Percentiles rank a stretch among this genome's conserved stretches.
Conservation (phyloP, 176 grass and related monocot genomes). For the Chloris gayana region DNA sequence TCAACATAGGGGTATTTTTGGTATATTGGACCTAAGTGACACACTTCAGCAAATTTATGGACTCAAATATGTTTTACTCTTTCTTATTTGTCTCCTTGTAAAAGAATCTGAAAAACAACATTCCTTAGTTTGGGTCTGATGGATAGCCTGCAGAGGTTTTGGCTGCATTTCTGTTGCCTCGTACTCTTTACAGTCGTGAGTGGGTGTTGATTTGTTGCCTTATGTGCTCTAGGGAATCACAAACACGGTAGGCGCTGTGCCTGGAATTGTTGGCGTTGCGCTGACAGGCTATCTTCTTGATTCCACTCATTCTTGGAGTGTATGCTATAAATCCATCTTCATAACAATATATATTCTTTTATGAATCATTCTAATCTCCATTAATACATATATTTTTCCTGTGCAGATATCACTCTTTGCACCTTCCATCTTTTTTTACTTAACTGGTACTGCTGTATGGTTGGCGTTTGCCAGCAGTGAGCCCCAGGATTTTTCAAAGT, state of each 20-base stretch:
- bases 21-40: no score
- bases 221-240: slow-evolving; percentile 75
- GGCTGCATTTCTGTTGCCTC: not conserved
- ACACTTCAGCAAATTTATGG: no score
- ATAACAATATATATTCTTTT: not conserved
- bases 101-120: not conserved
- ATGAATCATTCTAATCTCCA: slow-evolving; percentile 2
- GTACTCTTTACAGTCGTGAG: slow-evolving; percentile 8
- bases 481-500: slow-evolving; percentile 70
- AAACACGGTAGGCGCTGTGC: slow-evolving; percentile 85
- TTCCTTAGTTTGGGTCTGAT: slow-evolving; percentile 3
- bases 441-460: slow-evolving; percentile 87
- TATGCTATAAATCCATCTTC: slow-evolving; percentile 46
- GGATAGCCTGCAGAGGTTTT: not conserved
- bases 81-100: not conserved
- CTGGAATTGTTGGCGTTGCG: slow-evolving; percentile 82
- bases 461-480: slow-evolving; percentile 83
- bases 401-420: slow-evolving; percentile 86
- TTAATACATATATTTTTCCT: not conserved
- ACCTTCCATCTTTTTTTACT: slow-evolving; percentile 97
- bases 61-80: no score
- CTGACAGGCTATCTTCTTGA: slow-evolving; percentile 93
- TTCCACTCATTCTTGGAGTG: slow-evolving; percentile 95
- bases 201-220: slow-evolving; percentile 15
- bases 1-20: no score